These are phyloP conservation scores for Cercospora sojina DNA, from an alignment of 2,329 filamentous ascomycete species.

Conservation along the genomic window DNA sequence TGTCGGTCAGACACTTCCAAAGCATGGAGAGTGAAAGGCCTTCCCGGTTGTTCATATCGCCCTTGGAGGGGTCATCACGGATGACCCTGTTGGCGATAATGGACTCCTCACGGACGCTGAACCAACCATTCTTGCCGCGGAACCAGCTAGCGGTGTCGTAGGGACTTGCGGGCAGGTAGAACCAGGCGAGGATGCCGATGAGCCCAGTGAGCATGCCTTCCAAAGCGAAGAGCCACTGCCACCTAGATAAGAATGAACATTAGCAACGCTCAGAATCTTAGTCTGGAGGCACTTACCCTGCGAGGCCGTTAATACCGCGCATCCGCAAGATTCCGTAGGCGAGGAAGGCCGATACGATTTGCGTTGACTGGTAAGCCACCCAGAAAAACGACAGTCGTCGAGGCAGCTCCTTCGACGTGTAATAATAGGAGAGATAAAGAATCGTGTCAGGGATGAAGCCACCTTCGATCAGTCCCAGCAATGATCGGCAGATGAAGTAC, in stretches of 20 bases:
- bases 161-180: slow-evolving; percentile 58
- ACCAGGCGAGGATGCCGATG: slow-evolving; percentile 55
- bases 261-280: neutral
- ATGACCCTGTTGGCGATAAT: slow-evolving; percentile 66
- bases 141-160: slow-evolving; percentile 63
- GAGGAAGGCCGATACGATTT: slow-evolving; percentile 57
- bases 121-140: slow-evolving; percentile 59
- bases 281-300: slow-evolving; percentile 38
- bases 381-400: slow-evolving; percentile 68
- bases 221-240: slow-evolving; percentile 60
- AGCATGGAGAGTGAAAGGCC: slow-evolving; percentile 51
- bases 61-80: slow-evolving; percentile 61
- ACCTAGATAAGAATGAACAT: slow-evolving; percentile 19
- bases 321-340: slow-evolving; percentile 55
- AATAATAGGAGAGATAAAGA: slow-evolving; percentile 72
- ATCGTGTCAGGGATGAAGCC: slow-evolving; percentile 64
- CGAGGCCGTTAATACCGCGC: slow-evolving; percentile 49
- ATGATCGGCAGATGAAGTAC: slow-evolving; percentile 42
- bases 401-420: slow-evolving; percentile 68
- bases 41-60: slow-evolving; percentile 61
- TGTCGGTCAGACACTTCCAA: slow-evolving; percentile 46
- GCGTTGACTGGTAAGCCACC: slow-evolving; percentile 60
- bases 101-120: slow-evolving; percentile 58
- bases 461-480: slow-evolving; percentile 46
- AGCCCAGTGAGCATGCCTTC: slow-evolving; percentile 56